A percentile compares a stretch with the other conserved stretches of the same genome.
phyloP scores from a whole-genome alignment of 495 filamentous ascomycete genomes.

The Penicillium diatomitis region DNA sequence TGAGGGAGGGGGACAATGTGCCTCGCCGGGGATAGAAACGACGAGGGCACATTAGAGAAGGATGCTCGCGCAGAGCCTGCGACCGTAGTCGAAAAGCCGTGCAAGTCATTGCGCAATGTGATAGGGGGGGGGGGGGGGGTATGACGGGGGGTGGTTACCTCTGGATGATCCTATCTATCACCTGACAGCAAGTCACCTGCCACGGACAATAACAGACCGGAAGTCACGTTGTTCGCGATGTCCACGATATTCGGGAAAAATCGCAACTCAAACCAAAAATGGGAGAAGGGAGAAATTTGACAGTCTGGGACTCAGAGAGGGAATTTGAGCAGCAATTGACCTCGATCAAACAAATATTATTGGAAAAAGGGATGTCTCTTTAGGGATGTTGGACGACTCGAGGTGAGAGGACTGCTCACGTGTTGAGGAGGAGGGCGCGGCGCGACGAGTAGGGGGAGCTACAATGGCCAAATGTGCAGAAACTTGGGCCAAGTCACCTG shows the following conservation, averaged over 20 bases:
- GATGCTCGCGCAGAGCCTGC: background rate
- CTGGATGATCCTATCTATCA: conserved; percentile 41
- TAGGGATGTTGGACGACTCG: conserved; percentile 20
- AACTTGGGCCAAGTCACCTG: conserved; percentile 23
- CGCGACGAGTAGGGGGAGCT: conserved; percentile 10
- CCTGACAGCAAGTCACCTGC: conserved; percentile 47
- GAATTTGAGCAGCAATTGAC: conserved; percentile 13
- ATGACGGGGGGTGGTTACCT: conserved; percentile 29
- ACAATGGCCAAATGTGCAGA: conserved; percentile 19
- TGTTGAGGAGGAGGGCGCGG: conserved; percentile 25
- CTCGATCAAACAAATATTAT: conserved; percentile 20
- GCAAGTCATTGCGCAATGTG: background rate
- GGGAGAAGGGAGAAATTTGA: conserved; percentile 11
- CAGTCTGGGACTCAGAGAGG: conserved; percentile 2
- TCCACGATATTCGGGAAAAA: conserved; percentile 13
- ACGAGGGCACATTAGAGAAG: too few relatives aligned
- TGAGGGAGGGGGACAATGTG: background rate
- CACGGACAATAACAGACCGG: conserved; percentile 38
- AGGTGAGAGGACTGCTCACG: conserved; percentile 40
- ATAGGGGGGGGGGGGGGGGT: background rate
- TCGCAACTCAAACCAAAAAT: conserved; percentile 13
- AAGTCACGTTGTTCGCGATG: conserved; percentile 26
- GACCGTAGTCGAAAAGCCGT: conserved; percentile 1
- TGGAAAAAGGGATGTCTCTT: conserved; percentile 23
- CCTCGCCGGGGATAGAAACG: background rate